Conservation (phyloP, 257 asterid genomes). For the Ajuga chamaepitys region DNA sequence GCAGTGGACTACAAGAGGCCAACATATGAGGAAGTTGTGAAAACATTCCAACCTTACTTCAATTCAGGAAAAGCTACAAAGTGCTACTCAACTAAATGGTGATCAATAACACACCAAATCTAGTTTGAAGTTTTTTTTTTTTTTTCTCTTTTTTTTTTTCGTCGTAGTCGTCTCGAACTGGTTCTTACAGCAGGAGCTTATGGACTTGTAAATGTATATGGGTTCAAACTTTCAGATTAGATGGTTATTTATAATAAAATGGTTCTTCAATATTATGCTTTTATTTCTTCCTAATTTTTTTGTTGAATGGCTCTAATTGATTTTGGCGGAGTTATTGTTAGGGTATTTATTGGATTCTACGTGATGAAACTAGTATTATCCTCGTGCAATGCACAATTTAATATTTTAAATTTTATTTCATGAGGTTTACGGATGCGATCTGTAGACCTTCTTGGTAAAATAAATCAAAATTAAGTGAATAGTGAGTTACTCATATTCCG, state of each 20-base stretch:
- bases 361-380: too few species aligned
- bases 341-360: too few species aligned
- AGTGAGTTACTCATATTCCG: too few species aligned
- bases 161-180: constrained; percentile 11
- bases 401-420: too few species aligned
- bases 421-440: too few species aligned
- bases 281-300: not conserved
- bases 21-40: constrained; percentile 81
- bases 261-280: constrained; percentile 20
- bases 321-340: not conserved
- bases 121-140: constrained; percentile 19
- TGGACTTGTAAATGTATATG: constrained; percentile 40
- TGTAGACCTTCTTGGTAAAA: too few species aligned
- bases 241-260: constrained; percentile 21
- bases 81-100: constrained; percentile 84
- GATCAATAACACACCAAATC: constrained; percentile 29
- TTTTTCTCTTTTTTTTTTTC: not conserved
- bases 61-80: constrained; percentile 54
- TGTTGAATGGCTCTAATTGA: not conserved
- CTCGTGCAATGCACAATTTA: too few species aligned
- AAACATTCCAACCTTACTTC: constrained; percentile 49
- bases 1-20: constrained; percentile 99
- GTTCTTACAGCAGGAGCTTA: constrained; percentile 3
- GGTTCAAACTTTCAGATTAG: constrained; percentile 20
- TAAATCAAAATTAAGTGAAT: too few species aligned